Base-by-base conservation (phyloP, 2,329 filamentous ascomycete species). In the Lecanicillium sp. region DNA sequence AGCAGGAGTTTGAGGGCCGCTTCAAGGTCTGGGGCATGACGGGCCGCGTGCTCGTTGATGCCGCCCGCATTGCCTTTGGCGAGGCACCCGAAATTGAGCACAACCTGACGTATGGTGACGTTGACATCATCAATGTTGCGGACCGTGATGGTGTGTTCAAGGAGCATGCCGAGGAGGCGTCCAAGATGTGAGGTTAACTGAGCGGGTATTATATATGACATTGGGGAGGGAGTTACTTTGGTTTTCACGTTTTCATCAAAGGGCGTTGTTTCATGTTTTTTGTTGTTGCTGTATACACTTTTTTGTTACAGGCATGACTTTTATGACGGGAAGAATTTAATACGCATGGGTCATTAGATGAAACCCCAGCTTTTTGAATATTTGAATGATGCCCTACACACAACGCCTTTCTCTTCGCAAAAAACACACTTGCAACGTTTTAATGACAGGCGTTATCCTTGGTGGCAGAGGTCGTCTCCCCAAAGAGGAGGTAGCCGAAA, bases 11-110 rank as follows among this genome's bases (percentile, higher is more conserved):
- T 10, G 55, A 61, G 4, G 66, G 67, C 3, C 69, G 84, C 28
- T 95, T 92, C 62, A 80, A 84, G 49, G 88, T 97, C 4, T 96
- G 89, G 75, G 90, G 90, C 13, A 90, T 97, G 87, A 97, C 90
- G 38, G 90, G 87, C 3, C 71, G 87, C 37, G 90, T 97, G 39
- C 59, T 96, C 39, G 86, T 96, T 5, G 90, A 97, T 62, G 83
- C 84, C 4, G 89, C 90, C 25, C 71, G 86, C 45, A 72, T 94
- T 14, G 90, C 89, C 15, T 97, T 92, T 57, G 82, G 65, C 3
- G 74, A 84, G 62, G 78, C 86, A 55, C 90, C 90, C 4, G 83
- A 87, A 56, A 94, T 95, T 58, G 87, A 94, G 65, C 72, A 77
- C 47, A 77, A 77, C 39, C 50, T 54, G 3, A 61, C 66, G 38